A percentile compares a stretch with the other conserved stretches of the same genome.
Evolutionary conservation across 306 rosid genomes (phyloP).

Genomic region (Neltuma alba): DNA sequence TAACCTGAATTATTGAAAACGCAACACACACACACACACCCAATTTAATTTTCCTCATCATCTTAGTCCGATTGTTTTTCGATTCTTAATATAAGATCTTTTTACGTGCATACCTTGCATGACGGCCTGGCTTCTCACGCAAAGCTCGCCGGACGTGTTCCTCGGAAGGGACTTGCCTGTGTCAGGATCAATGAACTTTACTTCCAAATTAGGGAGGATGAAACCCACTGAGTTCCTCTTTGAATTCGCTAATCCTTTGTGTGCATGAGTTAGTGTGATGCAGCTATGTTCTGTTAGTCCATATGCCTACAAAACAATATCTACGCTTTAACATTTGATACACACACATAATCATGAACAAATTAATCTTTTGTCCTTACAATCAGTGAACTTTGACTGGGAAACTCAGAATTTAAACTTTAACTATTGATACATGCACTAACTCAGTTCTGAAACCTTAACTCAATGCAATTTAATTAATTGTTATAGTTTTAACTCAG

Average conservation of each 20-base stretch:
- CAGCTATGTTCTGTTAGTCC: constrained; percentile 97
- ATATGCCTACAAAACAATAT: constrained; percentile 64
- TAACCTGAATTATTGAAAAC: constrained; percentile 54
- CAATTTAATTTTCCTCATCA: background rate
- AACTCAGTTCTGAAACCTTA: too few species aligned
- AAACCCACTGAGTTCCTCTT: constrained; percentile 80
- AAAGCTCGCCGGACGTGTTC: constrained; percentile 81
- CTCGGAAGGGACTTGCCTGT: constrained; percentile 73
- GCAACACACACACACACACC: background rate
- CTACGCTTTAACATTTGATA: background rate
- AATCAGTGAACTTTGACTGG: too few species aligned
- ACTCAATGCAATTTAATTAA: too few species aligned
- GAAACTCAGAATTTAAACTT: too few species aligned
- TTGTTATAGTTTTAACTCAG: too few species aligned
- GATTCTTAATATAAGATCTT: background rate
- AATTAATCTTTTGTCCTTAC: too few species aligned
- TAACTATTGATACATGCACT: too few species aligned
- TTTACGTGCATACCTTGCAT: constrained; percentile 70
- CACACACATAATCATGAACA: too few species aligned
- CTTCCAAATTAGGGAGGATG: constrained; percentile 84
- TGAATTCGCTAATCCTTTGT: constrained; percentile 35
- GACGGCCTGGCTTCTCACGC: constrained; percentile 88
- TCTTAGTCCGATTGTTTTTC: background rate
- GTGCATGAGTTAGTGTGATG: constrained; percentile 79
- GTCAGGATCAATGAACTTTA: constrained; percentile 83